phyloP scores from a whole-genome alignment of 2,329 filamentous ascomycete genomes.

The Clonostachys byssicola region DNA sequence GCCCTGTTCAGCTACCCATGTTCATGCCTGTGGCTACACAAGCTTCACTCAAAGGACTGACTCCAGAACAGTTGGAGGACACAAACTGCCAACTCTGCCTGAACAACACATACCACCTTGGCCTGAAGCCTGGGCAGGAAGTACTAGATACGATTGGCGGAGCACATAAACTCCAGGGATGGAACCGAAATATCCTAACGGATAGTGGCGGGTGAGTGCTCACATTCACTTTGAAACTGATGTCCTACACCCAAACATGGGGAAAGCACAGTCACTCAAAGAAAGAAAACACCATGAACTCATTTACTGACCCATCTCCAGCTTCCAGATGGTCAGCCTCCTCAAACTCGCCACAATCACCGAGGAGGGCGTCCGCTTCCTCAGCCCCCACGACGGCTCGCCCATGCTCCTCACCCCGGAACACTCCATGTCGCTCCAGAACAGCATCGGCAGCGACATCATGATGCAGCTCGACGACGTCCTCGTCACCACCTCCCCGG shows the following conservation, averaged over 20 bases:
- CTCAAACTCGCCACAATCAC: constrained; percentile 91
- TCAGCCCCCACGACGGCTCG: constrained; percentile 91
- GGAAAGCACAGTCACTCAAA: background rate
- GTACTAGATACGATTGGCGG: constrained; percentile 84
- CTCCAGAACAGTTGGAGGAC: constrained; percentile 84
- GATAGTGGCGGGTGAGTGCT: constrained; percentile 62
- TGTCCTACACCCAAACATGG: background rate
- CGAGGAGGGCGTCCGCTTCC: constrained; percentile 90
- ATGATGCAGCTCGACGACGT: constrained; percentile 99
- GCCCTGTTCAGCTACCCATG: constrained; percentile 81
- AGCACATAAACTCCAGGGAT: constrained; percentile 91
- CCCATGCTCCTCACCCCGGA: constrained; percentile 98
- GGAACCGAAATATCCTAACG: constrained; percentile 92
- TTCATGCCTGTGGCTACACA: constrained; percentile 99
- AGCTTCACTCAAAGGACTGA: constrained; percentile 90
- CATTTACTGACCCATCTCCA: constrained; percentile 28
- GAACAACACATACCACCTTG: constrained; percentile 97
- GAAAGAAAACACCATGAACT: background rate
- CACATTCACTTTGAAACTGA: background rate
- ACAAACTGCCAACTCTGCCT: constrained; percentile 87
- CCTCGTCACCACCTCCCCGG: constrained; percentile 90
- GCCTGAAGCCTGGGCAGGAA: constrained; percentile 89
- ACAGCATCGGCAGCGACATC: constrained; percentile 96
- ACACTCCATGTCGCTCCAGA: constrained; percentile 93
- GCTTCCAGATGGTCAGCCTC: constrained; percentile 98